Evolutionary conservation across 1,139 yeast species (phyloP).

Genomic region (Candida smagusa): DNA sequence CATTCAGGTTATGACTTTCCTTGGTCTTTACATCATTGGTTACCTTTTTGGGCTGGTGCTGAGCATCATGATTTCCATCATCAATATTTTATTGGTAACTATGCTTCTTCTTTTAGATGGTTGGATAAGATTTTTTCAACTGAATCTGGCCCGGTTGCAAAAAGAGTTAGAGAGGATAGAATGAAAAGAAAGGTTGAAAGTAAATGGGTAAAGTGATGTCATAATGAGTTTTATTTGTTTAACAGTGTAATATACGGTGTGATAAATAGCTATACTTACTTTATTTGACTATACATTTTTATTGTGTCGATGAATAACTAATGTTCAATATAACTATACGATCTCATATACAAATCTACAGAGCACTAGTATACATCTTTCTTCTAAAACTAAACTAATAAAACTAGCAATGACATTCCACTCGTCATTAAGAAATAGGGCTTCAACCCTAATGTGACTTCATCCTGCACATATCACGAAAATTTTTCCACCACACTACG

Average conservation of each 20-base stretch:
- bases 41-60: slow-evolving; percentile 98
- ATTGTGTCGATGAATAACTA: too few species aligned
- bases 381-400: too few species aligned
- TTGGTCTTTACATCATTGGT: slow-evolving; percentile 84
- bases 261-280: too few species aligned
- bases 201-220: slow-evolving; percentile 5
- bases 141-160: slow-evolving; percentile 74
- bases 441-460: slow-evolving; percentile 9
- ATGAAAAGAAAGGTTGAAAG: slow-evolving; percentile 51
- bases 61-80: slow-evolving; percentile 97
- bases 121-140: slow-evolving; percentile 85
- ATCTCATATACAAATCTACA: too few species aligned
- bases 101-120: slow-evolving; percentile 91
- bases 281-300: too few species aligned
- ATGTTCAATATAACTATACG: too few species aligned
- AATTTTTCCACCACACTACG: slow-evolving; percentile 2
- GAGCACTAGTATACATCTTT: too few species aligned
- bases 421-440: too few species aligned
- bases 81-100: slow-evolving; percentile 88
- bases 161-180: slow-evolving; percentile 55
- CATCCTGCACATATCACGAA: slow-evolving; percentile 12
- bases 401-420: too few species aligned
- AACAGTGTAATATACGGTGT: too few species aligned
- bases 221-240: too few species aligned
- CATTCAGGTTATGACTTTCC: slow-evolving; percentile 98